Evolutionary conservation across 2,329 filamentous ascomycete species (phyloP).

Genomic region (Capronia epimyces): DNA sequence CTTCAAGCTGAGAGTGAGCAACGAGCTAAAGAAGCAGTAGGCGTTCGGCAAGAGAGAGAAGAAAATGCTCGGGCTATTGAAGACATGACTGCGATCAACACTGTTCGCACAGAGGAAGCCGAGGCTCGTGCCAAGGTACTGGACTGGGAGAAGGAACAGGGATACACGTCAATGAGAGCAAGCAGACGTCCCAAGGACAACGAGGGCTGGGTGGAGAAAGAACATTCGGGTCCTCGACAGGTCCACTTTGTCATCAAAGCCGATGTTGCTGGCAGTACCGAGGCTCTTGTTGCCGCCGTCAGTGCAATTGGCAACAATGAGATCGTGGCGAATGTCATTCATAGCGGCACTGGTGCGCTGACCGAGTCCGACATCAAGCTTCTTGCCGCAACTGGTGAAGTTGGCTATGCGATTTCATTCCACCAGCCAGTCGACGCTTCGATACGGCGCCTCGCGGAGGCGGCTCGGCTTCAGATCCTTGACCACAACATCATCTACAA

Average conservation of each 20-base stretch:
- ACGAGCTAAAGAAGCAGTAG: slow-evolving; percentile 69
- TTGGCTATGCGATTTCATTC: slow-evolving; percentile 77
- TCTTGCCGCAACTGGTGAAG: slow-evolving; percentile 60
- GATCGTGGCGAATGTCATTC: slow-evolving; percentile 69
- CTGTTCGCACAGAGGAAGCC: slow-evolving; percentile 57
- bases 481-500: slow-evolving; percentile 66
- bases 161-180: slow-evolving; percentile 25
- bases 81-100: slow-evolving; percentile 73
- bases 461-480: slow-evolving; percentile 67
- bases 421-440: slow-evolving; percentile 65
- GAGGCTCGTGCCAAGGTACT: slow-evolving; percentile 43
- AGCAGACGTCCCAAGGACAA: slow-evolving; percentile 28
- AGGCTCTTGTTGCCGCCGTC: slow-evolving; percentile 77
- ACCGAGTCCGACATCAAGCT: slow-evolving; percentile 85
- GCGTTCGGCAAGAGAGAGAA: slow-evolving; percentile 66
- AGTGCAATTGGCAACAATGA: slow-evolving; percentile 77
- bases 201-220: slow-evolving; percentile 31
- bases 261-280: slow-evolving; percentile 88
- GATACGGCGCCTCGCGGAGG: slow-evolving; percentile 64
- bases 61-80: slow-evolving; percentile 61
- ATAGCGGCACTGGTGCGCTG: slow-evolving; percentile 70
- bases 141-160: slow-evolving; percentile 39
- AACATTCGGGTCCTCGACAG: slow-evolving; percentile 37
- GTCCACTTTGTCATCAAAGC: slow-evolving; percentile 85
- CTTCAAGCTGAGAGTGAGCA: slow-evolving; percentile 75